These are phyloP conservation scores for Cadophora sp. DNA, from an alignment of 2,329 filamentous ascomycete genomes.

Conservation along the genomic window DNA sequence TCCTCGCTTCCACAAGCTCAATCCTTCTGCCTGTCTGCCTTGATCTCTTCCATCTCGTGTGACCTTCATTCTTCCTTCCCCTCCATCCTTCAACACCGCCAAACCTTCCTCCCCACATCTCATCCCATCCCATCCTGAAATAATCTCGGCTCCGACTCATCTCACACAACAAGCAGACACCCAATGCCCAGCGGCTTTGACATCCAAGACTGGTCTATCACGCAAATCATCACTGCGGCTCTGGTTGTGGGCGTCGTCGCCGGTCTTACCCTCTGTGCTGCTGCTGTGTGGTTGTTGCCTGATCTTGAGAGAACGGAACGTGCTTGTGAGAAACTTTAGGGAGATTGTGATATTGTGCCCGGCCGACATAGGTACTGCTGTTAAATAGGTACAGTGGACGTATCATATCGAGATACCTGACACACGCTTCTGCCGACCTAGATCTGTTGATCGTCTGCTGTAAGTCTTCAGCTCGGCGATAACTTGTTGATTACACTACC, in stretches of 20 bases:
- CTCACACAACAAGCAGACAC: background rate
- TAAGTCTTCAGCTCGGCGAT: background rate
- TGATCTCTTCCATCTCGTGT: background rate
- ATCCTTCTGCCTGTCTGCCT: slow-evolving; percentile 1
- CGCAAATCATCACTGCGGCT: slow-evolving; percentile 15
- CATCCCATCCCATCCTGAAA: background rate
- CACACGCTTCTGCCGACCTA: no score
- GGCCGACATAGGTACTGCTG: no score
- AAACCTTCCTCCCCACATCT: background rate
- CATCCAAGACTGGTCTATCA: slow-evolving; percentile 15
- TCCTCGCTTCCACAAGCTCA: slow-evolving; percentile 11
- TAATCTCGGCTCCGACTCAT: background rate
- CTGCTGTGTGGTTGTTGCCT: slow-evolving; percentile 7
- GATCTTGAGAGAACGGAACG: slow-evolving; percentile 2
- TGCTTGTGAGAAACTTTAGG: background rate
- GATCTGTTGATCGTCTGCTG: slow-evolving; percentile 1
- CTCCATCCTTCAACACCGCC: background rate
- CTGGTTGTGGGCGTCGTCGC: slow-evolving; percentile 12
- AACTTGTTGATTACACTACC: background rate
- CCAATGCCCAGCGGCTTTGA: slow-evolving; percentile 15
- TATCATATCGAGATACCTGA: no score
- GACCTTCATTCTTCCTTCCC: background rate
- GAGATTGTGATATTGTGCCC: slow-evolving; percentile 9
- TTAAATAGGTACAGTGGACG: no score
- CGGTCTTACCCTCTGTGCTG: slow-evolving; percentile 16